These are phyloP conservation scores for Penicillium maclennaniae DNA, from an alignment of 495 filamentous ascomycete species.

Conservation along the genomic window DNA sequence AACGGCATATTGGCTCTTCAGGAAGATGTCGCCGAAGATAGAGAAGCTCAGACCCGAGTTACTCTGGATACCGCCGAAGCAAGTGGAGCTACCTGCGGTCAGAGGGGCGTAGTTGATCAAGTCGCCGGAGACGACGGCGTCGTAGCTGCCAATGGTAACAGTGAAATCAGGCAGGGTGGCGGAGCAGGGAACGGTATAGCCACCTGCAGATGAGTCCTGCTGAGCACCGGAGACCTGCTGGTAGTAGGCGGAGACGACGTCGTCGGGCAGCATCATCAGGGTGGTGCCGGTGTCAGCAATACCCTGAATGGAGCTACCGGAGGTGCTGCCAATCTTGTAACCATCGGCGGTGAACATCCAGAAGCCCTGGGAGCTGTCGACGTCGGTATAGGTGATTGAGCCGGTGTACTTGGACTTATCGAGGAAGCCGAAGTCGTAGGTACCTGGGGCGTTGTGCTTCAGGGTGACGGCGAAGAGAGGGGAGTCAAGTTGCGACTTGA, in stretches of 20 bases:
- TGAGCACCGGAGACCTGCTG: constrained; percentile 47
- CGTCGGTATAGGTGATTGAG: constrained; percentile 54
- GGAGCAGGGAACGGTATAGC: constrained; percentile 66
- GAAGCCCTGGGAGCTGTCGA: constrained; percentile 60
- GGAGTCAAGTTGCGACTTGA: constrained; percentile 51
- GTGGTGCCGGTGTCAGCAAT: constrained; percentile 67
- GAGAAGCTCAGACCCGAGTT: constrained; percentile 59
- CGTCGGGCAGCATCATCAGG: constrained; percentile 58
- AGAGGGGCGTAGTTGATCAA: constrained; percentile 44
- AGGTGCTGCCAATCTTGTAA: constrained; percentile 55
- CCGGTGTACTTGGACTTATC: constrained; percentile 61
- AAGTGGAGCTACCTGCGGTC: constrained; percentile 44
- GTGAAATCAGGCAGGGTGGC: constrained; percentile 59
- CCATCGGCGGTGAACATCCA: constrained; percentile 66
- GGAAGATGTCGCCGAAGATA: constrained; percentile 75
- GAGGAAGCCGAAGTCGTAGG: constrained; percentile 73
- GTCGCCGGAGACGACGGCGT: constrained; percentile 41
- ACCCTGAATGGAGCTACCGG: constrained; percentile 25
- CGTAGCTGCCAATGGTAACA: constrained; percentile 48
- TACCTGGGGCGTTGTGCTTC: constrained; percentile 59
- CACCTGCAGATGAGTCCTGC: constrained; percentile 49
- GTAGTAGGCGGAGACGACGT: constrained; percentile 63
- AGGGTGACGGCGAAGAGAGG: constrained; percentile 68
- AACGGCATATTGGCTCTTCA: constrained; percentile 76
- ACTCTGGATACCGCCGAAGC: constrained; percentile 63